These are phyloP conservation scores for Mycena metata DNA, from an alignment of 768 basidiomycete species.

Conservation along the genomic window DNA sequence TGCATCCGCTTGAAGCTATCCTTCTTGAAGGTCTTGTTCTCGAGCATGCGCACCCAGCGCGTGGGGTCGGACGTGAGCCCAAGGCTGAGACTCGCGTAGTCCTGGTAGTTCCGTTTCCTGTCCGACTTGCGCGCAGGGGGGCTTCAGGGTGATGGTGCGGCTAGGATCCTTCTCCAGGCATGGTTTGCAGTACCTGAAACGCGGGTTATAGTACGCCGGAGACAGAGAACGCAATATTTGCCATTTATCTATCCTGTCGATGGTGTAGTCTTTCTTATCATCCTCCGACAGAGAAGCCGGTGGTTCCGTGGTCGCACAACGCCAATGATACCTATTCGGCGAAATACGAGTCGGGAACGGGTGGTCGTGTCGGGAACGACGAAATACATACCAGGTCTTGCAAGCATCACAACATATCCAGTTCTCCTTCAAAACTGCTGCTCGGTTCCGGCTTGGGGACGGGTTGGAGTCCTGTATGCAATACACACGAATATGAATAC, in stretches of 20 bases:
- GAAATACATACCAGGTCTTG: conserved; percentile 70
- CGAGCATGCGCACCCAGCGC: conserved; percentile 78
- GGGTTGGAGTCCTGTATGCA: too few species aligned
- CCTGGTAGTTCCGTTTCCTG: conserved; percentile 78
- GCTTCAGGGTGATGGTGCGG: conserved; percentile 79
- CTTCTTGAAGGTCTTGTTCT: conserved; percentile 72
- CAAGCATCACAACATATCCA: conserved; percentile 90
- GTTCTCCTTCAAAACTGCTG: conserved; percentile 62
- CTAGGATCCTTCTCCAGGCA: conserved; percentile 73
- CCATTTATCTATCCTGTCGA: conserved; percentile 85
- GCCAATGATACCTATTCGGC: conserved; percentile 68
- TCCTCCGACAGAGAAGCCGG: conserved; percentile 32
- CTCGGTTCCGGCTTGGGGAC: too few species aligned
- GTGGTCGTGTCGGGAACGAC: too few species aligned
- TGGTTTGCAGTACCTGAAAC: conserved; percentile 74
- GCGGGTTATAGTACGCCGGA: conserved; percentile 18
- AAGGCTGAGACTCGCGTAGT: conserved; percentile 83
- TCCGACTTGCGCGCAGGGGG: conserved; percentile 86
- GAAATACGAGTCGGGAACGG: too few species aligned
- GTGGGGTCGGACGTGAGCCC: conserved; percentile 74
- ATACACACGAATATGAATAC: too few species aligned
- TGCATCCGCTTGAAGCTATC: conserved; percentile 78
- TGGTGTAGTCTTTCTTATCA: conserved; percentile 66
- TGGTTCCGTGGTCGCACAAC: conserved; percentile 63
- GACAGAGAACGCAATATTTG: conserved; percentile 48